These are phyloP conservation scores for Phyllosticta paracitricarpa DNA, from an alignment of 2,329 filamentous ascomycete species.

Conservation along the genomic window DNA sequence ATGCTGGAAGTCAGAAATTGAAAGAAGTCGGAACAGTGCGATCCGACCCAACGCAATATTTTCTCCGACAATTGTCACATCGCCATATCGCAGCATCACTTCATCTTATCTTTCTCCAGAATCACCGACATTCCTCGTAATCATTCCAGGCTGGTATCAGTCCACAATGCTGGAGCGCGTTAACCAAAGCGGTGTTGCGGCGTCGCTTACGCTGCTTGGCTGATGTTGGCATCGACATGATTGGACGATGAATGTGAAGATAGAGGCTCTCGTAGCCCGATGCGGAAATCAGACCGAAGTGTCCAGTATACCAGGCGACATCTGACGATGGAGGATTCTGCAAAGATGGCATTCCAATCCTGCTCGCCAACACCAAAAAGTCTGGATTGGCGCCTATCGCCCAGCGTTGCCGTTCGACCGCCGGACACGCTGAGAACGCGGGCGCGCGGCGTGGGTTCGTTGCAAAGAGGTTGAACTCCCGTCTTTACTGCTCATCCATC, in stretches of 20 bases:
- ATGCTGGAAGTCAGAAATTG: not conserved
- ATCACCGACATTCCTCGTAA: not conserved
- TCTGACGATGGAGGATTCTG: not conserved
- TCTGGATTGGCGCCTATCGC: not conserved
- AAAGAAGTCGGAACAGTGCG: not conserved
- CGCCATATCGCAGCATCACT: too few species aligned
- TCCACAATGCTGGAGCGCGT: not conserved
- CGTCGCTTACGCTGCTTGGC: not conserved
- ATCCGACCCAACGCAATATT: not conserved
- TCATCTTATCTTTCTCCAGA: too few species aligned
- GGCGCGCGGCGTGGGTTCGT: not conserved
- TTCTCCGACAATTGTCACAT: too few species aligned
- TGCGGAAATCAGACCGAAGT: not conserved
- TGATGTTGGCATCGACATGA: not conserved
- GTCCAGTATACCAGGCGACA: not conserved
- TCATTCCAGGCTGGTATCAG: not conserved
- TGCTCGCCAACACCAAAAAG: not conserved
- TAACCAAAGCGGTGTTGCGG: not conserved
- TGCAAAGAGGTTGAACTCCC: not conserved
- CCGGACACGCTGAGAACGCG: not conserved
- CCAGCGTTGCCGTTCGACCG: not conserved
- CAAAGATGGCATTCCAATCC: not conserved
- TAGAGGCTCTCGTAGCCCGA: not conserved
- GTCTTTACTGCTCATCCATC: constrained; percentile 25
- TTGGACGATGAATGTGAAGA: not conserved